Percentiles rank a stretch among this genome's conserved stretches.
These are phyloP conservation scores for Sparassis latifolia DNA, from an alignment of 1,284 basidiomycete genomes.

Conservation along the genomic window DNA sequence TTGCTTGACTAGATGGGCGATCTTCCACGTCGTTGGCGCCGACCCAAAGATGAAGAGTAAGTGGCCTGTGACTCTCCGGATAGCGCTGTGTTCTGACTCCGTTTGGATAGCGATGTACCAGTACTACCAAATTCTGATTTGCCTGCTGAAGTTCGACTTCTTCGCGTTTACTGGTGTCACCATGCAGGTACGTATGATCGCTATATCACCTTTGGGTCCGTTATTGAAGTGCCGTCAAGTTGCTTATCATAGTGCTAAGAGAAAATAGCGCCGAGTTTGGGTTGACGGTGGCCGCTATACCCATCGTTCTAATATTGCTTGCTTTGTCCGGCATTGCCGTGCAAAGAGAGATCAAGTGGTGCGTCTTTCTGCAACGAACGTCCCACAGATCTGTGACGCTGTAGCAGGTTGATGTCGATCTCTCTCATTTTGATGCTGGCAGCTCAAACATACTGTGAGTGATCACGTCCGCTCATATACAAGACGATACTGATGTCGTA, in stretches of 20 bases:
- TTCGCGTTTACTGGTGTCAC: slow-evolving; percentile 82
- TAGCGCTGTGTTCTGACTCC: neutral
- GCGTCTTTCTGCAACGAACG: slow-evolving; percentile 11
- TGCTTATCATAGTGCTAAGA: slow-evolving; percentile 50
- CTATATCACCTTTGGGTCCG: neutral
- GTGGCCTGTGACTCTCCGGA: slow-evolving; percentile 18
- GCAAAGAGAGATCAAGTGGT: slow-evolving; percentile 75
- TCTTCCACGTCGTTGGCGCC: slow-evolving; percentile 80
- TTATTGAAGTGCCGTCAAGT: neutral
- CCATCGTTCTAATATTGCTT: slow-evolving; percentile 69
- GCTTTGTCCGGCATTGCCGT: slow-evolving; percentile 62
- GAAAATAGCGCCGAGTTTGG: slow-evolving; percentile 67
- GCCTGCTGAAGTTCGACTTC: slow-evolving; percentile 83
- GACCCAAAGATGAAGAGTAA: slow-evolving; percentile 74
- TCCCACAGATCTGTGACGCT: too few relatives aligned
- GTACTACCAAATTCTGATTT: slow-evolving; percentile 79
- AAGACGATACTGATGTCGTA: slow-evolving; percentile 1
- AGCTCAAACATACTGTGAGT: slow-evolving; percentile 65
- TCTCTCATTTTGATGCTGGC: slow-evolving; percentile 71
- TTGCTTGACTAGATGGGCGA: slow-evolving; percentile 55
- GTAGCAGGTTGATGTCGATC: slow-evolving; percentile 55
- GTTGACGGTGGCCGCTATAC: slow-evolving; percentile 74
- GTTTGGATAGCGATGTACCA: slow-evolving; percentile 65
- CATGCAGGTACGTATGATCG: slow-evolving; percentile 55
- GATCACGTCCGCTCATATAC: slow-evolving; percentile 16